Conservation (phyloP, 495 filamentous ascomycete species). For the Emericellopsis terricola region DNA sequence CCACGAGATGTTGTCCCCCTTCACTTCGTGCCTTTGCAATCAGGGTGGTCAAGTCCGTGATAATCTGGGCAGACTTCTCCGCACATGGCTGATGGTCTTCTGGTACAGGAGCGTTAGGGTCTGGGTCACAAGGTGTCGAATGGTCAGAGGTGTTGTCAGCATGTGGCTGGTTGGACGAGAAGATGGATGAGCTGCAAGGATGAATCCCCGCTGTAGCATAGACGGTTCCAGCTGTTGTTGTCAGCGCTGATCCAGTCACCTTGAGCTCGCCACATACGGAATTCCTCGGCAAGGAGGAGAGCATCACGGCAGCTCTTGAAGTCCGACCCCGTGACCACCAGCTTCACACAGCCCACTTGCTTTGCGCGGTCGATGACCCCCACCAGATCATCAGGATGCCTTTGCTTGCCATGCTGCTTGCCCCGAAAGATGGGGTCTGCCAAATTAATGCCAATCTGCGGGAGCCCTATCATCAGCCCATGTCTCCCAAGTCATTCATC, state of each 20-base stretch:
- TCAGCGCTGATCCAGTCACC: constrained; percentile 5
- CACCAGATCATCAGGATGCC: constrained; percentile 61
- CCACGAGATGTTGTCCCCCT: constrained; percentile 34
- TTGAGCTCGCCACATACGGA: constrained; percentile 34
- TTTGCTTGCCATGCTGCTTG: constrained; percentile 62
- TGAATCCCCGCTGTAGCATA: constrained; percentile 88
- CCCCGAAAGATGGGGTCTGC: constrained; percentile 76
- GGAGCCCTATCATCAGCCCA: neutral
- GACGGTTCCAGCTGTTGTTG: constrained; percentile 51
- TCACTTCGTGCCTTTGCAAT: constrained; percentile 20
- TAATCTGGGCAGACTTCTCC: constrained; percentile 20
- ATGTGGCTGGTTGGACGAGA: constrained; percentile 39
- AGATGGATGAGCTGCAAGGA: constrained; percentile 57
- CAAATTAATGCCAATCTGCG: constrained; percentile 77
- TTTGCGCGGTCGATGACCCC: constrained; percentile 59
- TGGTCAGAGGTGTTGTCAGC: constrained; percentile 18
- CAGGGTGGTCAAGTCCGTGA: constrained; percentile 42
- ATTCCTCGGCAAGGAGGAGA: constrained; percentile 48
- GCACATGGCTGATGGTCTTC: constrained; percentile 22
- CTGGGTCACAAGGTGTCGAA: constrained; percentile 25
- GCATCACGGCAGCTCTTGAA: constrained; percentile 60
- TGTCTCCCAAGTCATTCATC: too few species aligned
- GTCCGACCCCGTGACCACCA: constrained; percentile 89
- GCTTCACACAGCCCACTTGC: constrained; percentile 62
- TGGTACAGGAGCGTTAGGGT: constrained; percentile 17